Evolutionary conservation across 805 yeast species (phyloP), one percentile per base, ranked within the genome.

Genomic region (Yarrowia bubula): DNA sequence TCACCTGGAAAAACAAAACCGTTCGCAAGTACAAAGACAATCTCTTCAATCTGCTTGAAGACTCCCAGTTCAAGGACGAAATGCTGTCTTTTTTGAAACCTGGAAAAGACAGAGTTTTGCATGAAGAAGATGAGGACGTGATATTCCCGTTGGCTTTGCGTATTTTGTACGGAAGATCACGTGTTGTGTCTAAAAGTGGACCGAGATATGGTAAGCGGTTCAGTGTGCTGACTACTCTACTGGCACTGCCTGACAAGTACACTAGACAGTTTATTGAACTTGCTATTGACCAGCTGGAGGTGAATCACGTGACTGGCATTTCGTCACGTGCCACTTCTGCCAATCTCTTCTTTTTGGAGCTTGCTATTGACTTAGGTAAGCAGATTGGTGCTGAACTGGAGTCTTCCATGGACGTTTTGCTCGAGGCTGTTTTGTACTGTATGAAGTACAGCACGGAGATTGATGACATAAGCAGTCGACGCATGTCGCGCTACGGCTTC

Each of bases 101-200:
- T 42, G 84, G 81, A 5, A 81, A 85, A 8, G 79, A 76, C 3
- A 76, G 76, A 15, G 70, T 67, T 9, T 80, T 92, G 64, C 90
- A 88, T 68, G 80, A 78, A 8, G 79, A 78, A 3, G 98, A 95
- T 72, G 77, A 81, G 14, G 77, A 74, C 1, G 74, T 68, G 1
- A 80, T 93, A 2, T 83, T 91, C 83, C 95, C 96, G 0, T 71
- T 89, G 35, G 81, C 92, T 4, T 73, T 92, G 57, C 78, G 97
- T 69, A 87, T 95, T 31, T 77, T 95, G 18, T 93, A 87, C 75
- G 98, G 98, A 8, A 82, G 96, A 66, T 90, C 92, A 8, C 96
- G 90, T 75, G 82, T 87, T 1, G 80, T 86, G 4, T 67, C 68
- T 43, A 82, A 80, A 65, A 78, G 84, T 1, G 86, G 89, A 73